Evolutionary conservation across 2,329 filamentous ascomycete species (phyloP).

Genomic region (Purpureocillium lavendulum): DNA sequence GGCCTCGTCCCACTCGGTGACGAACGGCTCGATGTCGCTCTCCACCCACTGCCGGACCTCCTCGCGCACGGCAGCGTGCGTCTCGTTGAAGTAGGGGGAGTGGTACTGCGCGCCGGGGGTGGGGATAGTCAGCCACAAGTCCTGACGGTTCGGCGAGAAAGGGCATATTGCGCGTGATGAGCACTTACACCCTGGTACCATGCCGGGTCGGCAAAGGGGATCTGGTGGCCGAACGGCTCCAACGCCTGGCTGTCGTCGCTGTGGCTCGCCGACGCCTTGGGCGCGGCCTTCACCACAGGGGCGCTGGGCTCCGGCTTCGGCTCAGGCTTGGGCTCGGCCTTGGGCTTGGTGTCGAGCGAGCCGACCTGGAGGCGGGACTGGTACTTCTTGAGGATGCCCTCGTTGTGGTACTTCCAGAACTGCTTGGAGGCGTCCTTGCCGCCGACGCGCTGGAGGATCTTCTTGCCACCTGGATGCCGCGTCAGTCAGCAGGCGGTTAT

Average conservation of each 20-base stretch:
- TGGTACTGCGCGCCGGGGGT: constrained; percentile 84
- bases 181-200: constrained; percentile 86
- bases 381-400: constrained; percentile 83
- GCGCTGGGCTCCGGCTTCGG: constrained; percentile 31
- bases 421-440: constrained; percentile 60
- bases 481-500: not conserved
- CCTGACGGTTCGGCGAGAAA: no score
- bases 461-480: constrained; percentile 45
- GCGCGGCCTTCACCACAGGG: constrained; percentile 17
- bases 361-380: constrained; percentile 68
- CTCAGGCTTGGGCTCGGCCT: constrained; percentile 47
- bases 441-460: constrained; percentile 54
- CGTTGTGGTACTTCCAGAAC: constrained; percentile 75
- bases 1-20: constrained; percentile 95
- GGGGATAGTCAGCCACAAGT: not conserved
- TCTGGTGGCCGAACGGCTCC: constrained; percentile 75
- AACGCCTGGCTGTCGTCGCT: constrained; percentile 57
- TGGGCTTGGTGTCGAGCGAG: constrained; percentile 81
- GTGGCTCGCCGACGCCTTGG: constrained; percentile 24
- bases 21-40: constrained; percentile 77
- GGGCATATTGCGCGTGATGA: not conserved
- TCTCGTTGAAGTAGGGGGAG: constrained; percentile 93
- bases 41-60: constrained; percentile 93
- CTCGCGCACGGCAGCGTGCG: constrained; percentile 80
- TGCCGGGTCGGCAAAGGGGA: constrained; percentile 84